Evolutionary conservation across 331 rosid species (phyloP), one percentile per base, ranked within the genome.

Genomic region (Malus hybrid): DNA sequence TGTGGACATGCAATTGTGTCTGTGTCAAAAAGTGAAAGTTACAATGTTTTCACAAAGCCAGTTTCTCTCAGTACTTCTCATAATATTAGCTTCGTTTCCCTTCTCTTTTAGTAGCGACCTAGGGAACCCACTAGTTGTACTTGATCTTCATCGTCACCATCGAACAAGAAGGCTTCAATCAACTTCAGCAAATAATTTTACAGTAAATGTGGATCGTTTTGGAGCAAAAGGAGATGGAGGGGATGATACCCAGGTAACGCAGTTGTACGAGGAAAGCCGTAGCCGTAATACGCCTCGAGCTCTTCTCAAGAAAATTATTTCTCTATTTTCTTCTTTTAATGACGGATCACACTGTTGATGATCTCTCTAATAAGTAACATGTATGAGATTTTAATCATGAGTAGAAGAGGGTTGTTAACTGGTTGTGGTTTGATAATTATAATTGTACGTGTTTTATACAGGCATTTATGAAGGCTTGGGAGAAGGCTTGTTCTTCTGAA

Each of bases 391-490:
- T 50, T 50, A 50, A 50, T 50, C 56, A 50, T 50, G 28, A 14
- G 28, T 6, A 22, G 8, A 2, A 50, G 54, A 34, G 55, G 62
- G 48, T 73, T 62, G 62, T 62, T 73, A 29, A 44, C 7, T 29
- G 61, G 77, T 56, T 73, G 72, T 24, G 18, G 33, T 15, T 46
- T 63, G 28, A 57, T 62, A 13, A 62, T 62, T 62, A 39, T 9
- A 27, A 27, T 28, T 6, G 12, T 39, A 39, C 46, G 67, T 28
- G 67, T 62, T 62, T 62, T 28, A 62, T 69, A 28, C 56, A 92
- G 99, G 97, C 97, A 71, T 94, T 94, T 82, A 64, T 24, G 79
- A 82, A 79, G 70, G 96, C 92, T 77, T 94, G 99, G 99, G 61
- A 75, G 19, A 69, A 65, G 54, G 96, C 93, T 46, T 94, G 99